These are phyloP conservation scores for Fusarium coffeatum DNA, from an alignment of 2,329 filamentous ascomycete species.

Conservation along the genomic window DNA sequence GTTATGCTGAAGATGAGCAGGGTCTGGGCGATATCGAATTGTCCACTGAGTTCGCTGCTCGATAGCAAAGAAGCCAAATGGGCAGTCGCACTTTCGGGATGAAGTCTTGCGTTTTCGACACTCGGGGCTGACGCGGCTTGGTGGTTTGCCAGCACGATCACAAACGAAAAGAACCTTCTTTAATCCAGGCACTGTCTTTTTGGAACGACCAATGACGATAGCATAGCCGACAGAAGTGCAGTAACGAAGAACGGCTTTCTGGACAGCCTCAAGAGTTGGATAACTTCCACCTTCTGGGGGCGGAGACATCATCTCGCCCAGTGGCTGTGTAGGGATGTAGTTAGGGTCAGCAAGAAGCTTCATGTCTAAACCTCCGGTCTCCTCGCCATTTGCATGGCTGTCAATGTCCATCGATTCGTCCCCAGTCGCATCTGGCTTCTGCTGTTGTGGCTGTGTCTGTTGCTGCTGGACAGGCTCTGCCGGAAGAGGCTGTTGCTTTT, in stretches of 20 bases:
- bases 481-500: constrained; percentile 50
- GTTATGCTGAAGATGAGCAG: constrained; percentile 69
- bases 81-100: constrained; percentile 75
- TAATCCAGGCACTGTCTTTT: constrained; percentile 73
- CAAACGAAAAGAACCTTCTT: constrained; percentile 77
- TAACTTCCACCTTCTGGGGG: constrained; percentile 74
- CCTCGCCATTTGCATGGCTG: constrained; percentile 60
- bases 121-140: constrained; percentile 71
- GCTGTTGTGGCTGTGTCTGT: constrained; percentile 52
- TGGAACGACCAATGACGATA: constrained; percentile 74
- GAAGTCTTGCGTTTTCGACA: constrained; percentile 74
- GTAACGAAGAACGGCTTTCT: constrained; percentile 72
- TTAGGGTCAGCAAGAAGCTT: constrained; percentile 63
- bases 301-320: constrained; percentile 70
- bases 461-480: constrained; percentile 46
- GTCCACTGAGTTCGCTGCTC: constrained; percentile 76
- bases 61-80: constrained; percentile 77
- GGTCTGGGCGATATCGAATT: constrained; percentile 71
- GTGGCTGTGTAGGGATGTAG: constrained; percentile 64
- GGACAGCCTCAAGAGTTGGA: constrained; percentile 72
- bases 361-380: constrained; percentile 57
- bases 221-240: constrained; percentile 75
- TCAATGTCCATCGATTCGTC: constrained; percentile 67
- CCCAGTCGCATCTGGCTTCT: constrained; percentile 56
- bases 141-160: constrained; percentile 72